Evolutionary conservation across 179 eudicot genomes (phyloP).

Genomic region (Drosera spatulata): DNA sequence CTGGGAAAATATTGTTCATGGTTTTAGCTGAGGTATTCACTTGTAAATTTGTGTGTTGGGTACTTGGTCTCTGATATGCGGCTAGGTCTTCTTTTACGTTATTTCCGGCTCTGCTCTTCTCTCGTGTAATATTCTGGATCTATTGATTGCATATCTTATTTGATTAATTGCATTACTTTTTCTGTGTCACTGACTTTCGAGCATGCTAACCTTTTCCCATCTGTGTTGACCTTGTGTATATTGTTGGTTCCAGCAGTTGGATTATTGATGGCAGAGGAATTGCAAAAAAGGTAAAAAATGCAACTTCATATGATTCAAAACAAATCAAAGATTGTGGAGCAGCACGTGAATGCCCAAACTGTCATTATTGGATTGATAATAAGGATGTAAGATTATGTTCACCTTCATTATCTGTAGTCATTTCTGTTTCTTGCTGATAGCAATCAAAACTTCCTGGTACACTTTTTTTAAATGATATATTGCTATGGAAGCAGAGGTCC

Average conservation of each 20-base stretch:
- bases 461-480: background rate
- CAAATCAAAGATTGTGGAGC: slow-evolving; percentile 69
- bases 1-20: no score
- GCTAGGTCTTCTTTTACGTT: no score
- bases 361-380: slow-evolving; percentile 53
- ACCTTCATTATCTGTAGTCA: background rate
- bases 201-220: background rate
- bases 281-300: slow-evolving; percentile 59
- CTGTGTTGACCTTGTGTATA: slow-evolving; percentile 1
- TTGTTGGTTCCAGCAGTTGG: slow-evolving; percentile 55
- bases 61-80: no score
- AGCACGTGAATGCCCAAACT: slow-evolving; percentile 69
- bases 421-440: background rate
- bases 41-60: no score
- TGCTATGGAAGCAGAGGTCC: no score
- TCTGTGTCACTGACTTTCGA: background rate
- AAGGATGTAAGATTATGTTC: slow-evolving; percentile 54
- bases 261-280: slow-evolving; percentile 56
- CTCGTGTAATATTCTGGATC: background rate
- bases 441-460: background rate
- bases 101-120: no score
- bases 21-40: no score
- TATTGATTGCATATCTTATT: no score
- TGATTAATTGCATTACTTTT: background rate
- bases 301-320: slow-evolving; percentile 26